A percentile compares a stretch with the other conserved stretches of the same genome.
Evolutionary conservation across 2,329 filamentous ascomycete genomes (phyloP).

Genomic region (Microdochium trichocladiopsis): DNA sequence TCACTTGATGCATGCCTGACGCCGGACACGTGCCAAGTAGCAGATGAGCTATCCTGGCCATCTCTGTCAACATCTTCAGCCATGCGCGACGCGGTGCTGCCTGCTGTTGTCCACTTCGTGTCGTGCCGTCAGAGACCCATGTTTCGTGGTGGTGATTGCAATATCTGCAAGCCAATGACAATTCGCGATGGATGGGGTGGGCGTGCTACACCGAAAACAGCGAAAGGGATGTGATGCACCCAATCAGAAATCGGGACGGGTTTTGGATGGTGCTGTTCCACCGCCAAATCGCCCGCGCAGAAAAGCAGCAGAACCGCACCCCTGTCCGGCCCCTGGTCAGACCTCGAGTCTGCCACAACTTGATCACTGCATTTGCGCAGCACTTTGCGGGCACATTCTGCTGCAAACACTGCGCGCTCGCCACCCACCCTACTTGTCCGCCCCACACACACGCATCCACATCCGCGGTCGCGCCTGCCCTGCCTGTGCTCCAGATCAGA

Average conservation of each 20-base stretch:
- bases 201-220: slow-evolving; percentile 1
- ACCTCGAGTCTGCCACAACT: neutral
- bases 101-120: neutral
- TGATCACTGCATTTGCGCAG: neutral
- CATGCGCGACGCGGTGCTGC: neutral
- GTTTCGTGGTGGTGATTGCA: neutral
- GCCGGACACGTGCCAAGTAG: no score
- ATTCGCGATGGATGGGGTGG: neutral
- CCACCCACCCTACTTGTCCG: neutral
- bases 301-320: neutral
- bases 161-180: slow-evolving; percentile 1
- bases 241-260: slow-evolving; percentile 20
- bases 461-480: neutral
- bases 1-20: no score
- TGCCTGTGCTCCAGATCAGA: neutral
- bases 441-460: neutral
- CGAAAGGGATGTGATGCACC: slow-evolving; percentile 6
- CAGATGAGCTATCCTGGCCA: no score
- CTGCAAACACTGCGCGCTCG: neutral
- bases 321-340: neutral
- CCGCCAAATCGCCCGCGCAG: slow-evolving; percentile 15
- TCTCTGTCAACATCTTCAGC: neutral
- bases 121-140: neutral
- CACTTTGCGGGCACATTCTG: neutral
- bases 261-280: slow-evolving; percentile 13